Conservation (phyloP, 2,329 filamentous ascomycete genomes). For the Penicillium sp. region DNA sequence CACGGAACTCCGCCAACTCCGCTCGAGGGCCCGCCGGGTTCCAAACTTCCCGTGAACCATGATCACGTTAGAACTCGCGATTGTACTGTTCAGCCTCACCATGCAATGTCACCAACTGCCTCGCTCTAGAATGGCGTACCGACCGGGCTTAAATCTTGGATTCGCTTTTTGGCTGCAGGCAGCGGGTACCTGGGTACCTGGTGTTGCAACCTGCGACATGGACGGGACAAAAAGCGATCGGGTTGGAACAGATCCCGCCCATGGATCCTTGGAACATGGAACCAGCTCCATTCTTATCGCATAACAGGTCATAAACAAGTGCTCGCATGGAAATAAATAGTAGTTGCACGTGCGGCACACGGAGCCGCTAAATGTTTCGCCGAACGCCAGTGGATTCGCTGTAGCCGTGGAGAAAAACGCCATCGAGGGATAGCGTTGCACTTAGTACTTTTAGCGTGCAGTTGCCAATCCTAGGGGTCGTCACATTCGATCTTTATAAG, state of each 20-base stretch:
- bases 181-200: conserved; percentile 6
- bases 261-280: conserved; percentile 4
- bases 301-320: too few relatives aligned
- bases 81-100: conserved; percentile 11
- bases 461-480: conserved; percentile 1
- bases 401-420: conserved; percentile 10
- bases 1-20: neutral
- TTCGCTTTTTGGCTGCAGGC: neutral
- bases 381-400: conserved; percentile 12
- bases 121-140: neutral
- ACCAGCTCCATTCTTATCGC: conserved; percentile 2
- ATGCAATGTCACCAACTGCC: neutral
- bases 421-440: conserved; percentile 11
- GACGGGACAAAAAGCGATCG: neutral
- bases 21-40: conserved; percentile 9
- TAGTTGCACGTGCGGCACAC: conserved; percentile 9
- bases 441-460: conserved; percentile 4
- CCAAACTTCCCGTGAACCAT: conserved; percentile 7
- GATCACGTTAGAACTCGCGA: neutral
- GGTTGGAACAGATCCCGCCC: conserved; percentile 2
- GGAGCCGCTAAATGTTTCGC: conserved; percentile 12
- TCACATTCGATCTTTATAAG: neutral
- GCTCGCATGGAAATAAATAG: neutral
- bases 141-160: neutral
- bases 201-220: conserved; percentile 6